A percentile compares a stretch with the other conserved stretches of the same genome.
Evolutionary conservation across 2,329 filamentous ascomycete genomes (phyloP).

Genomic region (Aspergillus clavatus): DNA sequence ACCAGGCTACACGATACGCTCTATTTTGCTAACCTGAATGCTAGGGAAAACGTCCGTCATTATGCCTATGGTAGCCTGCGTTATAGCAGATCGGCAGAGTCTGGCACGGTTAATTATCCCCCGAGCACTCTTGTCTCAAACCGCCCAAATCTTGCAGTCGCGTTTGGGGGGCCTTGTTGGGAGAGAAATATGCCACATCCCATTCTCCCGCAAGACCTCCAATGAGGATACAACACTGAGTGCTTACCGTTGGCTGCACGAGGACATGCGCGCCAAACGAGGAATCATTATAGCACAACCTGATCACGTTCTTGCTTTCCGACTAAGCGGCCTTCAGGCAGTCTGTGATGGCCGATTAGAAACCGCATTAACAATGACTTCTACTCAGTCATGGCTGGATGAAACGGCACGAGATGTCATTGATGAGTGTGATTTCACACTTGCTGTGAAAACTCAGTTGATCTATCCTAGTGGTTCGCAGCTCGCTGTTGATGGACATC

Average conservation of each 20-base stretch:
- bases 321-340: constrained; percentile 56
- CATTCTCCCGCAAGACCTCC: constrained; percentile 53
- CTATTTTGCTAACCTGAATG: too few relatives aligned
- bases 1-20: too few relatives aligned
- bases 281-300: constrained; percentile 59
- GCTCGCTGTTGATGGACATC: constrained; percentile 49
- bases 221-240: constrained; percentile 27
- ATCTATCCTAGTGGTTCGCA: constrained; percentile 54
- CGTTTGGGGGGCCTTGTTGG: constrained; percentile 55
- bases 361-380: constrained; percentile 48
- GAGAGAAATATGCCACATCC: constrained; percentile 53
- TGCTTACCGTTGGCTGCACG: constrained; percentile 37
- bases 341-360: constrained; percentile 47
- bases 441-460: constrained; percentile 52
- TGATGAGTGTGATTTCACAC: constrained; percentile 58
- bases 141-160: constrained; percentile 51
- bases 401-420: constrained; percentile 54
- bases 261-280: constrained; percentile 36
- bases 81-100: constrained; percentile 47
- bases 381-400: constrained; percentile 49
- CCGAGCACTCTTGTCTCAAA: constrained; percentile 59
- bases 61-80: constrained; percentile 57
- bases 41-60: constrained; percentile 68
- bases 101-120: constrained; percentile 57
- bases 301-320: constrained; percentile 62